A percentile compares a stretch with the other conserved stretches of the same genome.
These are phyloP conservation scores for Aspergillus amoenus DNA, from an alignment of 2,329 filamentous ascomycete species.

Conservation along the genomic window DNA sequence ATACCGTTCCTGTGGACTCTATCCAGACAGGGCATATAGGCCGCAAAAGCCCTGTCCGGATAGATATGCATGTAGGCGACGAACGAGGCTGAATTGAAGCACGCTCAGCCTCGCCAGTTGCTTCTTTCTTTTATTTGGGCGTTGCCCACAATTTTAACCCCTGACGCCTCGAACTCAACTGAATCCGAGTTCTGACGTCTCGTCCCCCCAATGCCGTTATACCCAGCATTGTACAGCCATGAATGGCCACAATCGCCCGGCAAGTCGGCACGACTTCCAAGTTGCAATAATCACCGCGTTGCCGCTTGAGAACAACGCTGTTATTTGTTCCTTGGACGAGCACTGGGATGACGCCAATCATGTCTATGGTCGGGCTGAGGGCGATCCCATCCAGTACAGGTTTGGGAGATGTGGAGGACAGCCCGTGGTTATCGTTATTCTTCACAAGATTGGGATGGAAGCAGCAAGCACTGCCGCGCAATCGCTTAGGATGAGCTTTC, in stretches of 20 bases:
- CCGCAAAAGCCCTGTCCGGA: not conserved
- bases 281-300: slow-evolving; percentile 4
- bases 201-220: not conserved
- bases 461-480: not conserved
- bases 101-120: not conserved
- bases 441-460: not conserved
- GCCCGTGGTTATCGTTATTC: not conserved
- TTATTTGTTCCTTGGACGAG: not conserved
- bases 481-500: not conserved
- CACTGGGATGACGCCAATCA: not conserved
- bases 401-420: slow-evolving; percentile 2
- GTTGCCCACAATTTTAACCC: not conserved
- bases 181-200: not conserved
- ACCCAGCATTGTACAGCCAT: not conserved
- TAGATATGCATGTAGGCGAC: not conserved
- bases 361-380: not conserved
- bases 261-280: slow-evolving; percentile 3
- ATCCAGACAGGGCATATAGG: not conserved
- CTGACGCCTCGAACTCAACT: not conserved
- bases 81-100: not conserved
- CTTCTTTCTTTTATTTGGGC: not conserved
- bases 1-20: not conserved
- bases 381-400: not conserved
- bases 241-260: not conserved
- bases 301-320: not conserved